Conservation (phyloP, 768 basidiomycete species). For the Flagelloscypha sp. region DNA sequence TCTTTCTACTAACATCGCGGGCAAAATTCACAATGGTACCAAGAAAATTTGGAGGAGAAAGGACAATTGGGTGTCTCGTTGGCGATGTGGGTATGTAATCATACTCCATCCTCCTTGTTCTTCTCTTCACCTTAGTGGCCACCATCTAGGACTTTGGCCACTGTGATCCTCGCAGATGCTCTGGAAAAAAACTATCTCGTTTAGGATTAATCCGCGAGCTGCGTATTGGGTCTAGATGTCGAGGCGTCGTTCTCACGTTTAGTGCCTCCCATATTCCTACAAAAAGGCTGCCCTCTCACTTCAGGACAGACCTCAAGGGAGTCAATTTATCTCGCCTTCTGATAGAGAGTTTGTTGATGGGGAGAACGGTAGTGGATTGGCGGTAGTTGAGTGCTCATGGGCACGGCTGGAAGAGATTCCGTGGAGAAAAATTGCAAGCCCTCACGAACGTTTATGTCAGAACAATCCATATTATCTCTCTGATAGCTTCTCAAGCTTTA, state of each 20-base stretch:
- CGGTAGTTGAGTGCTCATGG: constrained; percentile 99
- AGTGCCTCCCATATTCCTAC: constrained; percentile 1
- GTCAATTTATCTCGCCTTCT: constrained; percentile 65
- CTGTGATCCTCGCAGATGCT: constrained; percentile 84
- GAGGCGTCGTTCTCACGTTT: constrained; percentile 90
- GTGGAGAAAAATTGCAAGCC: constrained; percentile 87
- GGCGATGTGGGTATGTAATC: constrained; percentile 85
- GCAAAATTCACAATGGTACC: too few species aligned
- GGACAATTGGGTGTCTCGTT: constrained; percentile 60
- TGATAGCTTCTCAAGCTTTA: constrained; percentile 1
- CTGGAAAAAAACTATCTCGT: constrained; percentile 85
- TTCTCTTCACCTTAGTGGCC: not conserved
- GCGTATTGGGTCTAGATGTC: constrained; percentile 75
- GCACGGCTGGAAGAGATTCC: constrained; percentile 92
- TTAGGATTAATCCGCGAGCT: constrained; percentile 80
- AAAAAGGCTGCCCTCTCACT: constrained; percentile 8
- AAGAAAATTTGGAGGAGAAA: too few species aligned
- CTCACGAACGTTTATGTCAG: constrained; percentile 85
- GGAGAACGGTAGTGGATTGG: constrained; percentile 65
- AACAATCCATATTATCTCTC: constrained; percentile 9
- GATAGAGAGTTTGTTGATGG: constrained; percentile 82
- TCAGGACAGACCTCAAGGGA: constrained; percentile 68
- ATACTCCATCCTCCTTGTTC: not conserved
- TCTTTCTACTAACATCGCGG: too few species aligned
- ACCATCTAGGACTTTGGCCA: constrained; percentile 89